Base-by-base conservation (phyloP, 805 yeast genomes). In the Cyberlindnera amylophila region DNA sequence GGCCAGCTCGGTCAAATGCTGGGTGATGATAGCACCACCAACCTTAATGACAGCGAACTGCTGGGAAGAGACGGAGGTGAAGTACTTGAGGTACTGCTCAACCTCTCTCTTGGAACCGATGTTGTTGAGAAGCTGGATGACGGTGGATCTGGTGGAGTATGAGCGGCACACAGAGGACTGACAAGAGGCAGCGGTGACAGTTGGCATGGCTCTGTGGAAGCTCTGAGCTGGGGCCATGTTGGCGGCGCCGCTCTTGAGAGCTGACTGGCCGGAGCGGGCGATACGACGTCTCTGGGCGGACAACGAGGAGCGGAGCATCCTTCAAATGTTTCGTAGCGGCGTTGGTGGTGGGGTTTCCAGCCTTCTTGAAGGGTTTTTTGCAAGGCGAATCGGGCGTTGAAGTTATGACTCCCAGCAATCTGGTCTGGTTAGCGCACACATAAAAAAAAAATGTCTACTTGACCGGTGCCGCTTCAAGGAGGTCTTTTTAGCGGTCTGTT, bases 1-100 rank as follows among this genome's bases (percentile, higher is more conserved):
- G 0, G 99, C 99, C 54, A 93, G 71, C 67, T 91, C 96, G 9
- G 89, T 85, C 50, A 93, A 70, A 57, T 91, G 93, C 54, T 93
- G 95, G 36, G 98, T 91, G 64, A 93, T 93, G 58, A 93, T 91
- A 30, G 99, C 99, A 51, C 99, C 99, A 32, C 99, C 99, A 34
- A 93, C 99, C 64, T 93, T 93, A 66, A 93, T 93, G 34, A 93
- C 96, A 3, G 99, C 99, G 58, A 93, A 93, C 59, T 93, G 97
- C 63, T 93, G 98, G 54, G 89, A 90, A 6, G 89, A 82, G 14
- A 93, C 98, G 26, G 96, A 88, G 1, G 98, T 90, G 73, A 93
- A 93, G 65, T 91, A 91, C 64, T 89, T 90, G 59, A 93, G 76
- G 66, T 93, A 93, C 66, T 93, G 99, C 64, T 93, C 99, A 34